Evolutionary conservation across 108 stramenopile genomes (phyloP).

Genomic region (Cyclotella cryptica): DNA sequence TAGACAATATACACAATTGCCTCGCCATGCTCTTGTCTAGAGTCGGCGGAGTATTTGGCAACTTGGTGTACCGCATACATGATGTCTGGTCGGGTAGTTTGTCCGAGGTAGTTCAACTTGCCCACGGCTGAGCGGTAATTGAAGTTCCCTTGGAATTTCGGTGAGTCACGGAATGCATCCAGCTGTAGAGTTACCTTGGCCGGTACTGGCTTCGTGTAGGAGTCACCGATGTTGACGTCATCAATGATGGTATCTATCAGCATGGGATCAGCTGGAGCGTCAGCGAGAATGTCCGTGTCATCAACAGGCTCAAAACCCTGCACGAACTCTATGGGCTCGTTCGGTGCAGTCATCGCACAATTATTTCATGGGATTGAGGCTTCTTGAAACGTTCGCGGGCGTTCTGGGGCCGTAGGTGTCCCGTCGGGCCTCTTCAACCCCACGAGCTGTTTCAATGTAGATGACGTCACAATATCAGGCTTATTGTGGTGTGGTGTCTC

Average conservation of each 20-base stretch:
- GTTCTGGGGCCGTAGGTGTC: no score
- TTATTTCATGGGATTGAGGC: no score
- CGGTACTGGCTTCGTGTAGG: neutral
- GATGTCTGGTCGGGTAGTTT: conserved; percentile 34
- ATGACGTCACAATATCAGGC: no score
- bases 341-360: no score
- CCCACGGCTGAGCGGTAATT: conserved; percentile 19
- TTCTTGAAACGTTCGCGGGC: no score
- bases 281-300: no score
- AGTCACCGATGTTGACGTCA: neutral
- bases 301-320: no score
- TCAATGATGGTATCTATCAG: conserved; percentile 4
- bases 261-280: neutral
- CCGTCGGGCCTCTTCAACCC: no score
- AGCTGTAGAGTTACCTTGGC: neutral
- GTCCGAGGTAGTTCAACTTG: conserved; percentile 42
- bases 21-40: conserved; percentile 13
- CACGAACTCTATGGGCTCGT: no score
- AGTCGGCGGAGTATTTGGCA: conserved; percentile 8
- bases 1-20: neutral
- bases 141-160: conserved; percentile 27
- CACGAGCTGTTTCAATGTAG: no score
- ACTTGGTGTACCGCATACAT: conserved; percentile 10
- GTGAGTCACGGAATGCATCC: neutral
- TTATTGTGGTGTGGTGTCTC: no score